Percentiles rank a stretch among this genome's conserved stretches.
These are phyloP conservation scores for Sphaerobolus stellatus DNA, from an alignment of 1,284 basidiomycete species.

Conservation along the genomic window DNA sequence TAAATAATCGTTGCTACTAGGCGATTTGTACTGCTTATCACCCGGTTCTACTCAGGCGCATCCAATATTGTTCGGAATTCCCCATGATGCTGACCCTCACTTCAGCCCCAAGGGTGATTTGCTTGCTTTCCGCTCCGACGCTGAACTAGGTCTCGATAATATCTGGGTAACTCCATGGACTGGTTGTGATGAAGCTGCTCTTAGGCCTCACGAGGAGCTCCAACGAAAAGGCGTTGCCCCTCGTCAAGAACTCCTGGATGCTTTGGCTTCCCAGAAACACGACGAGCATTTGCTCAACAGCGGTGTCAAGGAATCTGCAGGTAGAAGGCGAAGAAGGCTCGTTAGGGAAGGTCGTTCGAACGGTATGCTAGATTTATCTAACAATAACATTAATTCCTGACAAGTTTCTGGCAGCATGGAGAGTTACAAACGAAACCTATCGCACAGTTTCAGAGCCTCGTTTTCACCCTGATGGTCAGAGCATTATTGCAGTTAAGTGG, in stretches of 20 bases:
- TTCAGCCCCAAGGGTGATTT: conserved; percentile 65
- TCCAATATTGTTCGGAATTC: conserved; percentile 57
- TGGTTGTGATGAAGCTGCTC: conserved; percentile 58
- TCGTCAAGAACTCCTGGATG: conserved; percentile 32
- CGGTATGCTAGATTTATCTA: conserved; percentile 38
- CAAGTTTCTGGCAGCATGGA: conserved; percentile 44
- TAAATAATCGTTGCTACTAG: conserved; percentile 6
- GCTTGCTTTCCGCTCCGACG: conserved; percentile 67
- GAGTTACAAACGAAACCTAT: conserved; percentile 72
- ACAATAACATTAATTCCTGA: conserved; percentile 5
- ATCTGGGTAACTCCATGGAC: conserved; percentile 68
- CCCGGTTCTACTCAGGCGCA: conserved; percentile 41
- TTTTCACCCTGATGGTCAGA: conserved; percentile 62
- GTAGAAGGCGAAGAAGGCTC: conserved; percentile 49
- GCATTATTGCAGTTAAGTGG: conserved; percentile 72
- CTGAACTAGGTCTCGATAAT: conserved; percentile 68
- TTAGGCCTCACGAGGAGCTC: conserved; percentile 33
- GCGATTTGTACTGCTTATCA: conserved; percentile 67
- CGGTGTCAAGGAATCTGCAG: conserved; percentile 50
- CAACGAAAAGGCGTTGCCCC: conserved; percentile 13
- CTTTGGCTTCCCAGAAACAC: conserved; percentile 35
- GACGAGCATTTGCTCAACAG: conserved; percentile 51
- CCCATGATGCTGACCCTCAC: conserved; percentile 67
- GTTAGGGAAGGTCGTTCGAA: conserved; percentile 56
- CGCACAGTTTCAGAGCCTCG: conserved; percentile 66